Base-by-base conservation (phyloP, 768 basidiomycete species). In the Kwoniella botswanensis region DNA sequence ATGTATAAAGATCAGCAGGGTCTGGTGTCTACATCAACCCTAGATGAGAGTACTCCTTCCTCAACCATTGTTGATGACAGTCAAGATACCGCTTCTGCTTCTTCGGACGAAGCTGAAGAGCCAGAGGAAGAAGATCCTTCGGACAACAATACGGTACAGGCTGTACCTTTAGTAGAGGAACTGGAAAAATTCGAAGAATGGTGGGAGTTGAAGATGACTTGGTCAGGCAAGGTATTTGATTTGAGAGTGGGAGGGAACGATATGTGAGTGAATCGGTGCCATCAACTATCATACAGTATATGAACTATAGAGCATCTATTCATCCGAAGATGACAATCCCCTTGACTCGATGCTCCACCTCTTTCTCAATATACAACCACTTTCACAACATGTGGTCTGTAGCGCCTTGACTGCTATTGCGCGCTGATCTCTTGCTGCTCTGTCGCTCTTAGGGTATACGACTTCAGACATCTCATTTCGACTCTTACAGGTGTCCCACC, bases 241-340 rank as follows among this genome's bases (percentile, higher is more conserved):
- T 74, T 93, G 66, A 86, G 88, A 65, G 85, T 94, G 10, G 91
- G 91, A 7, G 91, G 91, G 58, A 91, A 91, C 29, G 92, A 94
- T 83, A 79, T 84, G 84, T 84, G 88, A 90, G 92, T 90, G 73
- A 13, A 29, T 0, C 0, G 35, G 35, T 35, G 0, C 1, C 6
- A 9, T 35, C 35, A 35, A 35, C 35, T 35, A 6, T 7, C 6
- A 35, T 35, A 35, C 7, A 6, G 35, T 35, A 35, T 1, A 35
- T 35, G 35, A 35, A 0, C 35, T 35, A 35, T 35, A 35, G 35
- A 0, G 6, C 35, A 35, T 35, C 35, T 7, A 35, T 35, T 7
- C 5, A 35, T 35, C 35, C 7, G 35, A 9, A 35, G 5, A 35
- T 35, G 35, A 9, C 6, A 35, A 35, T 35, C 7, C 7, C 7